A percentile compares a stretch with the other conserved stretches of the same genome.
Conservation (phyloP, 2,329 filamentous ascomycete species). For the Peltaster fructicola region DNA sequence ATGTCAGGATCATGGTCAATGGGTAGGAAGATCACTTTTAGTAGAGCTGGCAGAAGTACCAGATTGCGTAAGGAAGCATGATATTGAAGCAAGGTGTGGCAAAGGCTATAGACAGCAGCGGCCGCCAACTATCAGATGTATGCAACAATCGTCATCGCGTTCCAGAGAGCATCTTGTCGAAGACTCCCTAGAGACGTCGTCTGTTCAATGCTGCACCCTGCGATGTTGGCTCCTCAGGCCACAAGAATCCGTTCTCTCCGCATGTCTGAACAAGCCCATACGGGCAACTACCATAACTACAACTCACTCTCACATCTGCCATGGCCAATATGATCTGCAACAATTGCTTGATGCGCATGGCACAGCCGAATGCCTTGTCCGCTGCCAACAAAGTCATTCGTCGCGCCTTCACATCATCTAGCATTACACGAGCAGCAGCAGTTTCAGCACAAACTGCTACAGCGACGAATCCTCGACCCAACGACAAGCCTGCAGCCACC, state of each 20-base stretch:
- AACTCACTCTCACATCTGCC: not conserved
- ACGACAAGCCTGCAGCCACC: conserved; percentile 23
- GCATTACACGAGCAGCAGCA: too few species aligned
- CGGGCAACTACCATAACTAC: not conserved
- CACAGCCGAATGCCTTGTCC: conserved; percentile 6
- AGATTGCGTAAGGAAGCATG: too few species aligned
- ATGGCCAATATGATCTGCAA: conserved; percentile 16
- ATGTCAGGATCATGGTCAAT: too few species aligned
- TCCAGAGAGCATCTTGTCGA: not conserved
- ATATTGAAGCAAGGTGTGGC: too few species aligned
- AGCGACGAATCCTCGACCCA: conserved; percentile 15
- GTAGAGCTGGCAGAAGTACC: too few species aligned
- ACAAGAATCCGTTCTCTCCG: too few species aligned
- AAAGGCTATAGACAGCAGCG: too few species aligned
- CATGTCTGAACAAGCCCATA: not conserved
- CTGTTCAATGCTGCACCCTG: too few species aligned
- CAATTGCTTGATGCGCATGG: conserved; percentile 13
- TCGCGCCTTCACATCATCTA: conserved; percentile 2
- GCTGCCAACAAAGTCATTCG: too few species aligned
- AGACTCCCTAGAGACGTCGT: not conserved
- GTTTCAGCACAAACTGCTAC: conserved; percentile 14
- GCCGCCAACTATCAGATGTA: too few species aligned
- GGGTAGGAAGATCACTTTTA: too few species aligned
- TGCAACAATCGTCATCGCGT: conserved; percentile 1
- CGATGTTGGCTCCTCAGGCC: too few species aligned